phyloP scores from a whole-genome alignment of 331 rosid genomes.

The Cydonia oblonga region DNA sequence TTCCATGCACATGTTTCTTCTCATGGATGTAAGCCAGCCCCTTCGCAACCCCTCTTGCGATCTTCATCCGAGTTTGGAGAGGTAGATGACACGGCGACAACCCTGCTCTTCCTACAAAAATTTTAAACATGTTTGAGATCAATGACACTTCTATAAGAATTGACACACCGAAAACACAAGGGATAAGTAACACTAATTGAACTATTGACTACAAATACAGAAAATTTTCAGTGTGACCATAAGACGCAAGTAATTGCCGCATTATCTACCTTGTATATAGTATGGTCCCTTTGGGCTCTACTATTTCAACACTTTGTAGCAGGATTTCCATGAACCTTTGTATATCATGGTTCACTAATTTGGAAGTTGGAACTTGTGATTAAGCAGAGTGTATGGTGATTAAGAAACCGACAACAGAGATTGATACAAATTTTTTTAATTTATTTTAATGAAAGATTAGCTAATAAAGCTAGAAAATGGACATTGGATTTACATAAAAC shows the following conservation, averaged over 20 bases:
- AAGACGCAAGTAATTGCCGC: background rate
- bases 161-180: no score
- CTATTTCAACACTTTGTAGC: background rate
- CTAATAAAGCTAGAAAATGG: background rate
- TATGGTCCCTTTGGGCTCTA: background rate
- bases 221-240: background rate
- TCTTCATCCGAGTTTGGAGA: conserved; percentile 50
- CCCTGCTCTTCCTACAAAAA: conserved; percentile 39
- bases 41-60: conserved; percentile 66
- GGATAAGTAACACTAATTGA: background rate
- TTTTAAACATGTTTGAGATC: background rate
- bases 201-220: background rate
- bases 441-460: background rate
- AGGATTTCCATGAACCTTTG: background rate
- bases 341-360: background rate
- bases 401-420: background rate
- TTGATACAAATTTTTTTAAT: background rate
- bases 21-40: conserved; percentile 76
- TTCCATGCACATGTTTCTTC: conserved; percentile 79
- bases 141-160: background rate
- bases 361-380: background rate
- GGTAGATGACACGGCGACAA: conserved; percentile 39
- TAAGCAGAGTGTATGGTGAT: background rate
- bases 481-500: background rate
- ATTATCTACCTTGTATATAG: no score